Conservation (phyloP, 768 basidiomycete genomes). For the Tubosaeta brunneosetosa region DNA sequence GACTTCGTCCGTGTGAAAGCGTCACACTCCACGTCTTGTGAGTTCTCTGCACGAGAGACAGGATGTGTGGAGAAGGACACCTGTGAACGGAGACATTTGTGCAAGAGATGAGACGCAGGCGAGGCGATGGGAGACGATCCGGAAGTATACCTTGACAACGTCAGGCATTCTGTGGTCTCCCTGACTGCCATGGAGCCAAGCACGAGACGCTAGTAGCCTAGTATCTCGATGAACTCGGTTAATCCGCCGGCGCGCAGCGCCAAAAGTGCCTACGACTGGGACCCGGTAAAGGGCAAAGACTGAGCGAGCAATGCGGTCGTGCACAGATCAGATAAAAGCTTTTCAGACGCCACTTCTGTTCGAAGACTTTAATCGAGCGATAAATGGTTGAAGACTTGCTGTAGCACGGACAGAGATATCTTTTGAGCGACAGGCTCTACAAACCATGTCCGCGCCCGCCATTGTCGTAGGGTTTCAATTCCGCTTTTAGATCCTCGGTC, state of each 20-base stretch:
- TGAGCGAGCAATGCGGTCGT: slow-evolving; percentile 56
- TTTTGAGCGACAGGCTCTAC: slow-evolving; percentile 41
- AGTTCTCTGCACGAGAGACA: slow-evolving; percentile 26
- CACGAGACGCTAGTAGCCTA: slow-evolving; percentile 53
- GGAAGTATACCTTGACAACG: slow-evolving; percentile 8
- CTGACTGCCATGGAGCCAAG: slow-evolving; percentile 47
- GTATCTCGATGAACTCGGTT: slow-evolving; percentile 25
- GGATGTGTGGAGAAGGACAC: slow-evolving; percentile 51
- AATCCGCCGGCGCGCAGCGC: slow-evolving; percentile 26
- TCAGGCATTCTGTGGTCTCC: slow-evolving; percentile 44
- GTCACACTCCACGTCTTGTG: slow-evolving; percentile 43
- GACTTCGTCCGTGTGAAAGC: slow-evolving; percentile 54
- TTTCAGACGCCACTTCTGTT: slow-evolving; percentile 22
- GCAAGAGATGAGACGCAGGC: slow-evolving; percentile 53
- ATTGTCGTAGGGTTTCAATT: slow-evolving; percentile 33
- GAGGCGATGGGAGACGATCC: slow-evolving; percentile 40
- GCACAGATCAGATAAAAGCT: slow-evolving; percentile 45
- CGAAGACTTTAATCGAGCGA: slow-evolving; percentile 19
- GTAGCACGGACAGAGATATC: slow-evolving; percentile 33
- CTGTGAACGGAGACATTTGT: slow-evolving; percentile 48
- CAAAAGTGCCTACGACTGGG: slow-evolving; percentile 46
- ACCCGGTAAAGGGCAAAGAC: slow-evolving; percentile 33
- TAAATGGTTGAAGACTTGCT: slow-evolving; percentile 54
- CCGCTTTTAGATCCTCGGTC: slow-evolving; percentile 21
- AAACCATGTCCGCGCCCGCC: slow-evolving; percentile 47